Conservation (phyloP, 352 stramenopile species). For the Globisporangium ultimum region DNA sequence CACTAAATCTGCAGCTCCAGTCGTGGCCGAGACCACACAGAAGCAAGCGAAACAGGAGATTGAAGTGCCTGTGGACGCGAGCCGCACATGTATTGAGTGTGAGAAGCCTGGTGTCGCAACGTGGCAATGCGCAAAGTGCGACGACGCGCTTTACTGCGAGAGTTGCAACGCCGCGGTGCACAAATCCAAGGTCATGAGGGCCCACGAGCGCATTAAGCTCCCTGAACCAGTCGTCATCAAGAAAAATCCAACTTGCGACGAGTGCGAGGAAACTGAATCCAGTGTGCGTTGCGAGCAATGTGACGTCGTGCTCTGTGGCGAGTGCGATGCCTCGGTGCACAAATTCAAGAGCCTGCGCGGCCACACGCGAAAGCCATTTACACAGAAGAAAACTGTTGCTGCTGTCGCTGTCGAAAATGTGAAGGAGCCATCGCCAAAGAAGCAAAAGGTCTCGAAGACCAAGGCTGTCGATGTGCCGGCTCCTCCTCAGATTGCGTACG, state of each 20-base stretch:
- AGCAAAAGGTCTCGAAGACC: conserved; percentile 15
- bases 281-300: conserved; percentile 55
- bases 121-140: conserved; percentile 57
- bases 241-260: conserved; percentile 35
- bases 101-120: conserved; percentile 37
- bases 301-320: conserved; percentile 45
- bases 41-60: not conserved
- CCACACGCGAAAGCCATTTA: conserved; percentile 32
- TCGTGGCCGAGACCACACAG: not conserved
- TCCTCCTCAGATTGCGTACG: conserved; percentile 12
- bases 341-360: conserved; percentile 69
- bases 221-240: conserved; percentile 15
- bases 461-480: conserved; percentile 5
- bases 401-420: not conserved
- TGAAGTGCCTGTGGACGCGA: conserved; percentile 6
- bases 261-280: conserved; percentile 42
- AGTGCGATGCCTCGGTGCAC: conserved; percentile 60
- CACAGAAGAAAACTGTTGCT: not conserved
- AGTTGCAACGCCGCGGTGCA: conserved; percentile 56
- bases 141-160: conserved; percentile 63
- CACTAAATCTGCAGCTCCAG: conserved; percentile 5
- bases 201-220: conserved; percentile 45
- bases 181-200: conserved; percentile 56
- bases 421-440: conserved; percentile 17
- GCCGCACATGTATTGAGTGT: conserved; percentile 62